Evolutionary conservation across 495 filamentous ascomycete genomes (phyloP).

Genomic region (Penicillium pulvis): DNA sequence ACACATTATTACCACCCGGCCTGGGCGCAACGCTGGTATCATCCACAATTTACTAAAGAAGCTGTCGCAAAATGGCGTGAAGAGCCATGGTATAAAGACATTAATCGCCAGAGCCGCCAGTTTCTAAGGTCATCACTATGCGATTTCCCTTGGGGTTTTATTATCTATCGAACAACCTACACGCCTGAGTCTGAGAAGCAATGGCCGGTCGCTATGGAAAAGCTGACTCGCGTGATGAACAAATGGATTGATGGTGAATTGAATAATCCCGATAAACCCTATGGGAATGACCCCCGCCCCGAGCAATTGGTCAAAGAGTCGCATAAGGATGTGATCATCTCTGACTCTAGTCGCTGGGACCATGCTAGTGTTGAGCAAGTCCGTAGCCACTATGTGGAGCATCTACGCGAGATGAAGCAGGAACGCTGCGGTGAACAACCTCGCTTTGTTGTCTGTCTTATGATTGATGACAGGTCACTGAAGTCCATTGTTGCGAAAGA

Average conservation of each 20-base stretch:
- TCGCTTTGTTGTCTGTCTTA: not conserved
- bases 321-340: slow-evolving; percentile 12
- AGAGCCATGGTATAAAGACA: slow-evolving; percentile 1
- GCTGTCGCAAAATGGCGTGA: not conserved
- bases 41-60: not conserved
- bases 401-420: slow-evolving; percentile 2
- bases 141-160: not conserved
- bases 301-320: slow-evolving; percentile 6
- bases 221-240: not conserved
- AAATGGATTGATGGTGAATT: not conserved
- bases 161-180: not conserved
- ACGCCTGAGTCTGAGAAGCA: not conserved
- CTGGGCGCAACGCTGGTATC: not conserved
- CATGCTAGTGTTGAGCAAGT: slow-evolving; percentile 6
- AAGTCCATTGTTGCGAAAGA: not conserved
- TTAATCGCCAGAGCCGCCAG: not conserved
- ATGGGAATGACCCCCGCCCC: not conserved
- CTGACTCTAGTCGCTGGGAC: slow-evolving; percentile 5
- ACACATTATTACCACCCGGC: not conserved
- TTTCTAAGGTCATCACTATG: not conserved
- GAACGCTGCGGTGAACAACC: not conserved
- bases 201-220: not conserved
- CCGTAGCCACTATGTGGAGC: slow-evolving; percentile 5
- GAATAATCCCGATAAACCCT: not conserved
- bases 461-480: not conserved